phyloP scores from a whole-genome alignment of 208 protist genomes.

The Hexamita inflata region DNA sequence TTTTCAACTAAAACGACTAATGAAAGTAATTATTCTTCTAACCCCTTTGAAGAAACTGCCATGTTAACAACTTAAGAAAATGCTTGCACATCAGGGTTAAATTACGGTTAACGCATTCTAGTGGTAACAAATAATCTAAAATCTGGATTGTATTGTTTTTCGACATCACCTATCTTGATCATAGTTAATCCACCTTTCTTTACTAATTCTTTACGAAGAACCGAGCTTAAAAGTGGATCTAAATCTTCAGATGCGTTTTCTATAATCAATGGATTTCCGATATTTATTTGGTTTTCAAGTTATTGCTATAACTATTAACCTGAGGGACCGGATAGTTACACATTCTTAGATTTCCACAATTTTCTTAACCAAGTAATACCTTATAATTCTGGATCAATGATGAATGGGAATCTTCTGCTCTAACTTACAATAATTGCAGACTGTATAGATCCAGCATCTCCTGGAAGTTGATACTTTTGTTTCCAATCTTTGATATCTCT shows the following conservation, averaged over 20 bases:
- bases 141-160: constrained; percentile 85
- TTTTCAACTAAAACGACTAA: constrained; percentile 85
- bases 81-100: constrained; percentile 83
- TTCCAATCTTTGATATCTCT: constrained; percentile 46
- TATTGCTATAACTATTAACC: constrained; percentile 42
- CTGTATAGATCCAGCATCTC: constrained; percentile 42
- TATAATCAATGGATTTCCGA: constrained; percentile 47
- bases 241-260: constrained; percentile 67
- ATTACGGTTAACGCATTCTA: constrained; percentile 87
- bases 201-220: constrained; percentile 85
- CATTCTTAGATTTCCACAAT: constrained; percentile 33
- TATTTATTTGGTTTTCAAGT: constrained; percentile 49
- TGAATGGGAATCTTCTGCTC: constrained; percentile 40
- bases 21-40: constrained; percentile 92
- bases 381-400: constrained; percentile 53
- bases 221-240: constrained; percentile 86
- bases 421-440: constrained; percentile 50
- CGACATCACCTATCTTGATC: constrained; percentile 60
- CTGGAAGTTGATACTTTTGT: constrained; percentile 39
- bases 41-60: constrained; percentile 80
- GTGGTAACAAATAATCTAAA: constrained; percentile 88
- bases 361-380: constrained; percentile 51
- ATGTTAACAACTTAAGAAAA: constrained; percentile 95
- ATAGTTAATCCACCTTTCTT: constrained; percentile 67
- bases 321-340: constrained; percentile 39